These are phyloP conservation scores for Trebouxia sp. DNA, from an alignment of 139 green algal species.

Conservation along the genomic window DNA sequence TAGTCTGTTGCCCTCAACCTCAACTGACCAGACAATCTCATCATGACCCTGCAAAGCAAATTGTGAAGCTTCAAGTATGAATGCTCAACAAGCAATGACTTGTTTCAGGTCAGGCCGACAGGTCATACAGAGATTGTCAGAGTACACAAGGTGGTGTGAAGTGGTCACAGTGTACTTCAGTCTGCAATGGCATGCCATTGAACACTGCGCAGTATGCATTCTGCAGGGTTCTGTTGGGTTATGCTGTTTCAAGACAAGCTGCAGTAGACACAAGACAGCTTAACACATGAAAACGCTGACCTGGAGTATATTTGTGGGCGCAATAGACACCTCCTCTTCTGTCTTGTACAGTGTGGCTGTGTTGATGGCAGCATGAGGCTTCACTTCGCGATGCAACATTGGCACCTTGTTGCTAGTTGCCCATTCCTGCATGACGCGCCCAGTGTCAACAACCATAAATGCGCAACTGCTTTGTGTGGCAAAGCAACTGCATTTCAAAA, in stretches of 20 bases:
- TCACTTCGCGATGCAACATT: conserved; percentile 47
- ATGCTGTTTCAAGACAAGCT: no score
- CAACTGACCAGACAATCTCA: conserved; percentile 95
- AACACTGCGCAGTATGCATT: no score
- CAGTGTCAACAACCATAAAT: no score
- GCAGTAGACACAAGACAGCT: no score
- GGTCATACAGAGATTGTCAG: no score
- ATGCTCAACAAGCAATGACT: not conserved
- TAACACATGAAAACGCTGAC: not conserved
- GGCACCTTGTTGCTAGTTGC: conserved; percentile 59
- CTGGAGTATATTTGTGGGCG: conserved; percentile 72
- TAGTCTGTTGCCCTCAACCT: conserved; percentile 69
- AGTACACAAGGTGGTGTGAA: no score
- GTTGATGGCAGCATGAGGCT: conserved; percentile 9
- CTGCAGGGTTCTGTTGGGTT: no score
- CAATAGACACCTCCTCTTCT: conserved; percentile 49
- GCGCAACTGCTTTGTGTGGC: no score
- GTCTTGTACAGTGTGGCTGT: conserved; percentile 45
- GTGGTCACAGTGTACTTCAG: no score
- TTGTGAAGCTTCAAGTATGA: not conserved
- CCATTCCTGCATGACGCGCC: conserved; percentile 68
- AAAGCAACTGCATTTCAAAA: no score
- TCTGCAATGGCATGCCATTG: no score
- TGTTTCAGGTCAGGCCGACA: no score
- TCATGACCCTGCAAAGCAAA: conserved; percentile 81